A percentile compares a stretch with the other conserved stretches of the same genome.
Conservation (phyloP, 2,329 filamentous ascomycete genomes). For the Hymenoscyphus fraxineus region DNA sequence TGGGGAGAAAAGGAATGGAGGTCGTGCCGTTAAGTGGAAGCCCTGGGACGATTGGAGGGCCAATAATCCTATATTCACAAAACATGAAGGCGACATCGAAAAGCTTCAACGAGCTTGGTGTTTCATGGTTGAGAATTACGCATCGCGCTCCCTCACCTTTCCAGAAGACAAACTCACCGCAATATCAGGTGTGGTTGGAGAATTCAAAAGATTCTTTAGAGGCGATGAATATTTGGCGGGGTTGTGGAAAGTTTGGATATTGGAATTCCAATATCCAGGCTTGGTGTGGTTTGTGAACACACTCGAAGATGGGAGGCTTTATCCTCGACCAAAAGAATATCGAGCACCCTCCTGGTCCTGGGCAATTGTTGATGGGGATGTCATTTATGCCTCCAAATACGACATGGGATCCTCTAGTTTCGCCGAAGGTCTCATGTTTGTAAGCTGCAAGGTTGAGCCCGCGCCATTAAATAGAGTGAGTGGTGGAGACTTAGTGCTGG, state of each 20-base stretch:
- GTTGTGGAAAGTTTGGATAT: conserved; percentile 1
- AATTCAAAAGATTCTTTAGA: neutral
- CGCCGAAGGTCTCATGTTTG: neutral
- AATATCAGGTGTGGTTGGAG: neutral
- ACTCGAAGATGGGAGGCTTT: no score
- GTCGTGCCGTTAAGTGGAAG: neutral
- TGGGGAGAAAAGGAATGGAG: neutral
- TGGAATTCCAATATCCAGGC: no score
- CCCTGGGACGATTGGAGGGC: neutral
- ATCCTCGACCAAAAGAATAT: neutral
- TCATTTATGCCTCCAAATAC: neutral
- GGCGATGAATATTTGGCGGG: conserved; percentile 2
- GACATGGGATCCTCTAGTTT: neutral
- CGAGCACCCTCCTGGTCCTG: conserved; percentile 4
- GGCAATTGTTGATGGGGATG: neutral
- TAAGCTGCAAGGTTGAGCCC: neutral
- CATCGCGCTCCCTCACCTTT: neutral
- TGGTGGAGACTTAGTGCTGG: neutral
- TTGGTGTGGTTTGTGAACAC: neutral
- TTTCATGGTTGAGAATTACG: neutral
- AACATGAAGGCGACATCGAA: neutral
- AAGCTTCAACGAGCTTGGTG: neutral
- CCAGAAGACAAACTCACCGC: neutral
- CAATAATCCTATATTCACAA: neutral
- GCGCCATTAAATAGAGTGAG: neutral